Conservation (phyloP, 495 filamentous ascomycete genomes). For the Neurospora sp. region DNA sequence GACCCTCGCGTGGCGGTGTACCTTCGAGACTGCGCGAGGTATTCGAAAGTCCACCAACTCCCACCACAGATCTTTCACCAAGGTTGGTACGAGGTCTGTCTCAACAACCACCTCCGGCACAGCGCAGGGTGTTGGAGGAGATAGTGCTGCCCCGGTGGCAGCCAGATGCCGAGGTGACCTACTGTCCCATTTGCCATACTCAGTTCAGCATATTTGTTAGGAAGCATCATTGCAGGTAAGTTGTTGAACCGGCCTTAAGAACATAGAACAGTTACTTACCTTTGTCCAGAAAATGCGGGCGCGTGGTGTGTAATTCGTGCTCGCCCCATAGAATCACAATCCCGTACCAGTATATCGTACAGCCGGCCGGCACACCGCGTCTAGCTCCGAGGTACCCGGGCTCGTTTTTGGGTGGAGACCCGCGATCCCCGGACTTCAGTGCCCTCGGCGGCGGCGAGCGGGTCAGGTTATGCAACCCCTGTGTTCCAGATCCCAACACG, state of each 20-base stretch:
- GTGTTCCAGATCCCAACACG: slow-evolving; percentile 83
- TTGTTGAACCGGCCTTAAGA: neutral
- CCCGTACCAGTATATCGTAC: slow-evolving; percentile 85
- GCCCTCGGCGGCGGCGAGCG: slow-evolving; percentile 66
- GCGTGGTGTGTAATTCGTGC: slow-evolving; percentile 84
- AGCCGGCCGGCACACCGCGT: slow-evolving; percentile 48
- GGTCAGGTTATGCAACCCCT: slow-evolving; percentile 89
- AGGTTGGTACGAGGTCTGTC: neutral
- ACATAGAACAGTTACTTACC: neutral
- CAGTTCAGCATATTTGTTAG: slow-evolving; percentile 79
- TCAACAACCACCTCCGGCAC: neutral
- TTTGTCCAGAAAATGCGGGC: slow-evolving; percentile 69
- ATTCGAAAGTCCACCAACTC: neutral
- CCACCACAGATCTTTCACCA: neutral
- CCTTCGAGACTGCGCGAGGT: neutral
- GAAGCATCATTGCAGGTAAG: slow-evolving; percentile 80
- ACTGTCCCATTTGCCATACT: slow-evolving; percentile 71
- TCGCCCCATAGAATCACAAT: slow-evolving; percentile 95
- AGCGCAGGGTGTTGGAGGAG: slow-evolving; percentile 7
- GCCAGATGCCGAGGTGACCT: slow-evolving; percentile 64
- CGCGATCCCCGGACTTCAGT: slow-evolving; percentile 31
- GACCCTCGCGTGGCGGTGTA: neutral
- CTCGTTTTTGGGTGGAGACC: slow-evolving; percentile 29
- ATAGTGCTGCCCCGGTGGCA: slow-evolving; percentile 67
- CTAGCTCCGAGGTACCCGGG: slow-evolving; percentile 33